Percentiles rank a stretch among this genome's conserved stretches.
Conservation (phyloP, 768 basidiomycete genomes). For the Boletales sp. region DNA sequence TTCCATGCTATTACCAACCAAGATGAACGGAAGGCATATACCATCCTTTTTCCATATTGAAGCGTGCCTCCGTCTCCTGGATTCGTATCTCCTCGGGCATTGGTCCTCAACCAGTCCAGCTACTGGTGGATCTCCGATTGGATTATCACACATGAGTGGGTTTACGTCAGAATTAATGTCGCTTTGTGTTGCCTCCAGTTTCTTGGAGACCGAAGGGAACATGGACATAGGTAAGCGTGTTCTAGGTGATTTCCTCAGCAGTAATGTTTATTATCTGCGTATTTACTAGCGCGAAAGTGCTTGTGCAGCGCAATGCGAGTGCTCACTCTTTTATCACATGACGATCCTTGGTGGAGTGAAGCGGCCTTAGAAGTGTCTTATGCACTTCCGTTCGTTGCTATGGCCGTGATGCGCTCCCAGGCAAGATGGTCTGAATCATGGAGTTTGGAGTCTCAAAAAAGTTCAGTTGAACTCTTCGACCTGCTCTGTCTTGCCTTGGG, state of each 20-base stretch:
- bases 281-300: conserved; percentile 40
- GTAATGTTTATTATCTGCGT: neutral
- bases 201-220: conserved; percentile 20
- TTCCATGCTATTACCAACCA: conserved; percentile 31
- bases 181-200: conserved; percentile 46
- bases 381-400: conserved; percentile 45
- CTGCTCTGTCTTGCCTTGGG: conserved; percentile 72
- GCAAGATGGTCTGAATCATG: conserved; percentile 16
- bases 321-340: conserved; percentile 69
- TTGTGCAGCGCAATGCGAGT: conserved; percentile 59
- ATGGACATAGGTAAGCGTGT: conserved; percentile 15
- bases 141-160: conserved; percentile 12
- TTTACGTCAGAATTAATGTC: conserved; percentile 48
- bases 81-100: conserved; percentile 57
- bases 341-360: conserved; percentile 52
- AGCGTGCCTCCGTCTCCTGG: conserved; percentile 57
- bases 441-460: conserved; percentile 1
- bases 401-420: conserved; percentile 44
- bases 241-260: neutral
- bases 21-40: conserved; percentile 13
- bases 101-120: conserved; percentile 37
- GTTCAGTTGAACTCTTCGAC: conserved; percentile 51
- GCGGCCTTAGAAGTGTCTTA: conserved; percentile 46
- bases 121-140: conserved; percentile 9
- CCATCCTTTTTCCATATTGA: conserved; percentile 47